A percentile compares a stretch with the other conserved stretches of the same genome.
Evolutionary conservation across 2,329 filamentous ascomycete genomes (phyloP).

Genomic region (Pseudocercospora cruenta): DNA sequence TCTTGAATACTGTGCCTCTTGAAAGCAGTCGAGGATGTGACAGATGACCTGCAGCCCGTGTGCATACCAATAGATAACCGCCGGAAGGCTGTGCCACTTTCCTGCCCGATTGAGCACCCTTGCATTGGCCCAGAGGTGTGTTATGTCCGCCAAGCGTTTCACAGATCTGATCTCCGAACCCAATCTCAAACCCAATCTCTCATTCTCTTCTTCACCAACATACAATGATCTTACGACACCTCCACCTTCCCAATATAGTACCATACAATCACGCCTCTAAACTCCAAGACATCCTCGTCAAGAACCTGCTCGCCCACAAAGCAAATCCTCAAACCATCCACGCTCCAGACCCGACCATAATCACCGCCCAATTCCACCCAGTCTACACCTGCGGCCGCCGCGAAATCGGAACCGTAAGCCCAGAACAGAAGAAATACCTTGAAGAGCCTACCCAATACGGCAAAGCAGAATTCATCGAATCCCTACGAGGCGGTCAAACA

Average conservation of each 20-base stretch:
- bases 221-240: conserved; percentile 61
- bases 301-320: conserved; percentile 65
- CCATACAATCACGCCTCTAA: conserved; percentile 59
- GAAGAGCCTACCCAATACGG: conserved; percentile 39
- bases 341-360: conserved; percentile 63
- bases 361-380: conserved; percentile 80
- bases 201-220: not conserved
- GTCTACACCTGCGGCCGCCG: conserved; percentile 91
- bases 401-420: conserved; percentile 60
- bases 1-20: too few species aligned
- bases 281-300: conserved; percentile 62
- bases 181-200: conserved; percentile 7
- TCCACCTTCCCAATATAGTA: conserved; percentile 59
- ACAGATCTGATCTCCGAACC: not conserved
- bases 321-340: conserved; percentile 42
- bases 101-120: not conserved
- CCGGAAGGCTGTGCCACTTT: too few species aligned
- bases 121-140: conserved; percentile 1
- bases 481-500: conserved; percentile 83
- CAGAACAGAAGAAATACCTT: conserved; percentile 49
- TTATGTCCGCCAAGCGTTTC: not conserved
- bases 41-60: too few species aligned
- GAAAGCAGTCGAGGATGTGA: too few species aligned
- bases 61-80: too few species aligned
- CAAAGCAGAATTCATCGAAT: conserved; percentile 66